Evolutionary conservation across 2,329 filamentous ascomycete genomes (phyloP), one percentile per base, ranked within the genome.

Genomic region (Coniella vitis): DNA sequence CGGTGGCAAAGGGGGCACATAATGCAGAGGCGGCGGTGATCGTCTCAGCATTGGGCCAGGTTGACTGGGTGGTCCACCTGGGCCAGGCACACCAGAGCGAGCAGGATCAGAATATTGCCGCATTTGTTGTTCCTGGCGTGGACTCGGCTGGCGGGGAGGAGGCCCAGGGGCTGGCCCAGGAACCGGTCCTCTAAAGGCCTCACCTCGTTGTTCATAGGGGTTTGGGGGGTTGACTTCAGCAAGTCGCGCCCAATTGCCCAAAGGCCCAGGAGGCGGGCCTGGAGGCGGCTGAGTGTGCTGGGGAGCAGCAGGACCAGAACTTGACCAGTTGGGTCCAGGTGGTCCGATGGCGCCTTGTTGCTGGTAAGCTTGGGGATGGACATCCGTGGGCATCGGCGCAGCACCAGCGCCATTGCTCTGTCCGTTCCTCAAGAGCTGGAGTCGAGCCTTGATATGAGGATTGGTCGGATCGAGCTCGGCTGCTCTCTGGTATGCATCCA

Each of bases 341-440:
- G 89, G 89, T 10, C 87, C 88, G 56, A 87, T 86, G 47, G 93
- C 84, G 37, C 86, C 87, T 41, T 84, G 80, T 47, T 83, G 81
- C 66, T 95, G 90, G 61, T 97, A 97, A 7, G 90, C 87, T 62
- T 95, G 89, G 43, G 91, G 91, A 64, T 97, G 90, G 19, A 97
- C 90, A 66, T 98, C 93, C 61, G 95, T 91, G 7, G 93, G 91
- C 59, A 93, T 81, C n/a, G 91, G 90, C 45, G 85, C 87, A 76
- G 83, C 58, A 77, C 83, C 60, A 85, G 87, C 61, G 53, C 87
- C 84, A 62, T 81, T 84, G 54, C 82, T 77, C 59, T 86, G 84
- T 16, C 88, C 88, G 55, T 81, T 90, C 51, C 93, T 87, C 49
- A 98, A 79, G 40, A 98, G 76, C 63, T 95, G 87, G 54, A 98